A percentile compares a stretch with the other conserved stretches of the same genome.
phyloP scores from a whole-genome alignment of 257 asterid genomes.

The Sherardia arvensis region DNA sequence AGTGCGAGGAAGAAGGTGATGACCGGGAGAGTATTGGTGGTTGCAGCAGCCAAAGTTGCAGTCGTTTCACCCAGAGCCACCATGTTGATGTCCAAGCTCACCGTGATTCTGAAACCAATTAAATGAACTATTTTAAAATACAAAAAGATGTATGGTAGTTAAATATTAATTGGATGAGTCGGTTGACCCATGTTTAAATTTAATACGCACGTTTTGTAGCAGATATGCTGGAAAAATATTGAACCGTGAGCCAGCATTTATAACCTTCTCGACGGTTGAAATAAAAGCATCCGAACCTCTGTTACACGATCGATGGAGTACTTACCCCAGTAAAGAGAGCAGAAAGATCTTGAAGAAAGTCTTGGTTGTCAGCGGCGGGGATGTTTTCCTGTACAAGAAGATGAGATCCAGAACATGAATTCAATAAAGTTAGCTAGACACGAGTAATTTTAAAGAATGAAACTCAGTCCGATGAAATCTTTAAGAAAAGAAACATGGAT shows the following conservation, averaged over 20 bases:
- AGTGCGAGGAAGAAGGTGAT: constrained; percentile 79
- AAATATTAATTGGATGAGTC: not conserved
- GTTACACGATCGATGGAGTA: no score
- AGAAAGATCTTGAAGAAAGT: constrained; percentile 58
- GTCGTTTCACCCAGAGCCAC: constrained; percentile 69
- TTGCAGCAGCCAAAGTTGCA: constrained; percentile 85
- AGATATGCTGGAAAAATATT: not conserved
- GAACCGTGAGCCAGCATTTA: not conserved
- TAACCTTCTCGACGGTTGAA: not conserved
- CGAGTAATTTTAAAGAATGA: no score
- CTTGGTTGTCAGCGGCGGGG: constrained; percentile 51
- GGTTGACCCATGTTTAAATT: not conserved
- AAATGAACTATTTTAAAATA: no score
- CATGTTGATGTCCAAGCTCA: constrained; percentile 62
- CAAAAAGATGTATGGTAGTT: no score
- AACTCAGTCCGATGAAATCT: no score
- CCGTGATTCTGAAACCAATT: constrained; percentile 44
- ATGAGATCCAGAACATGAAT: not conserved
- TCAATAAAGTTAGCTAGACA: not conserved
- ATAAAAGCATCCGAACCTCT: not conserved
- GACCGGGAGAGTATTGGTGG: constrained; percentile 74
- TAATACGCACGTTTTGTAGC: not conserved
- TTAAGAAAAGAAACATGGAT: no score
- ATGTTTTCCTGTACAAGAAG: constrained; percentile 55
- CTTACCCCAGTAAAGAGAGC: constrained; percentile 60